Conservation (phyloP, 257 asterid species). For the Solanum bukasovii region DNA sequence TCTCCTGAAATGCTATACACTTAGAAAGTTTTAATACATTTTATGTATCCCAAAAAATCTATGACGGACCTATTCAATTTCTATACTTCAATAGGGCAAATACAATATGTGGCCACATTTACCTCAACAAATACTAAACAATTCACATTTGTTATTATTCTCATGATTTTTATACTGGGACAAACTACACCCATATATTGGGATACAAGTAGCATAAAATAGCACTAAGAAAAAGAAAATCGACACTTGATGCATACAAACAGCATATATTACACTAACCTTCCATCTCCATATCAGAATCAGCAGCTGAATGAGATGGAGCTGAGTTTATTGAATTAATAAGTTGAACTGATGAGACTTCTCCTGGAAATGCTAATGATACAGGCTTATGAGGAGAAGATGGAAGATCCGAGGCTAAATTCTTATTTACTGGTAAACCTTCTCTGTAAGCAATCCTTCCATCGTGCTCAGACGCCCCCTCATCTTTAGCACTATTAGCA, state of each 20-base stretch:
- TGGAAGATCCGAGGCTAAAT: constrained; percentile 15
- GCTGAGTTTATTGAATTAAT: neutral
- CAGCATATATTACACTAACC: constrained; percentile 36
- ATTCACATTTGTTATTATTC: neutral
- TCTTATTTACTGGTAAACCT: constrained; percentile 6
- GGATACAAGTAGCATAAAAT: neutral
- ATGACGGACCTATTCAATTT: neutral
- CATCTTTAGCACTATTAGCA: neutral
- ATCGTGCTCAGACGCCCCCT: constrained; percentile 2
- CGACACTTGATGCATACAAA: neutral
- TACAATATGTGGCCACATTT: neutral
- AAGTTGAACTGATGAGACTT: neutral
- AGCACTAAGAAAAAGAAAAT: constrained; percentile 3
- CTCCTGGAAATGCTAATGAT: constrained; percentile 1
- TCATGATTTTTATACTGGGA: neutral
- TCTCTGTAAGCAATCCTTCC: constrained; percentile 11
- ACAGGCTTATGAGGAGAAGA: constrained; percentile 21
- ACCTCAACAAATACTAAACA: neutral
- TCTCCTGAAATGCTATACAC: neutral
- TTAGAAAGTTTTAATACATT: neutral
- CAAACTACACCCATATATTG: neutral
- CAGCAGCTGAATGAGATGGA: constrained; percentile 31
- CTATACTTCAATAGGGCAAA: neutral
- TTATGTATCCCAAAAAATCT: neutral
- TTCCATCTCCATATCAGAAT: constrained; percentile 97